Base-by-base conservation (phyloP, 1,284 basidiomycete genomes). In the Ustilago vetiveriae region DNA sequence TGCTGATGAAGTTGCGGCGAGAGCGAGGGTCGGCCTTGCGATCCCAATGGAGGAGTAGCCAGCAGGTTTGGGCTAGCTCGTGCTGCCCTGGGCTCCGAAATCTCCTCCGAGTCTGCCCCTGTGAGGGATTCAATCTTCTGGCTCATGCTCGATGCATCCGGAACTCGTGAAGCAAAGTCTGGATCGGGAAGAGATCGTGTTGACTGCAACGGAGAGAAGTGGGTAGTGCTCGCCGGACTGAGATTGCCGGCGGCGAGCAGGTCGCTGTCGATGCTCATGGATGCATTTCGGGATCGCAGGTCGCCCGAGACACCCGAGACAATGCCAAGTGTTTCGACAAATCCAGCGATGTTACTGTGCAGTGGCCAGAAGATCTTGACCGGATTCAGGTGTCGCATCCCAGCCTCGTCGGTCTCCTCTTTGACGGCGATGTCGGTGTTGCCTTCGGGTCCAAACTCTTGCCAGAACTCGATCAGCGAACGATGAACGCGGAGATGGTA, bases 311-410 rank as follows among this genome's bases (percentile, higher is more conserved):
- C 21, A 5, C 59, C 60, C 6, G 42, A 45, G 8, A 63, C 42
- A 19, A 74, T 74, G 21, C 45, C 50, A 21, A 76, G 45, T 5
- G 58, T 49, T 35, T 76, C 74, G n/a, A 47, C 64, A 22, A 40
- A 68, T 13, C 24, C 54, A 8, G 64, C 39, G 7, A 67, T 37
- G 45, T 24, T 57, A 27, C 55, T 46, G 43, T 76, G 74, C 23
- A 69, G 32, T 26, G 60, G 56, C 74, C 74, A 76, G 33, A 74
- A 76, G 19, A 65, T 33, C 39, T 73, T 73, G 39, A 76, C 74
- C 17, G 68, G 51, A 27, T 71, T 64, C n/a, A 62, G 30, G 33
- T 73, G 59, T 4, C 66, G 56, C 52, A 72, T 60, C 27, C 58
- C 58, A 24, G 39, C 45, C 40, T 73, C 71, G 13, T 54, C 43